A percentile compares a stretch with the other conserved stretches of the same genome.
phyloP scores from a whole-genome alignment of 148 eudicot species.

The Limonium bicolor region DNA sequence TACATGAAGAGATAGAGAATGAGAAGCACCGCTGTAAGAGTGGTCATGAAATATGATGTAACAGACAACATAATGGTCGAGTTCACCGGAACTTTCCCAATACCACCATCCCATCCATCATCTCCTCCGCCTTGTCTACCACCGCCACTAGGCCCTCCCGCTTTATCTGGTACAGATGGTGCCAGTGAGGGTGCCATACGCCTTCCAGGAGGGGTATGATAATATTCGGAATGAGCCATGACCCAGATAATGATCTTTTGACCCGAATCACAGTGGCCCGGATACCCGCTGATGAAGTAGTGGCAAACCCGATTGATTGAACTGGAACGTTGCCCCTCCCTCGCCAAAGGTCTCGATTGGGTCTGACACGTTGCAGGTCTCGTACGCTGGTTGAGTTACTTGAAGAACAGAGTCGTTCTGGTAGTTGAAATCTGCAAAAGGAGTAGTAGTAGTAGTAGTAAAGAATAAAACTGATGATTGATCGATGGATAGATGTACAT shows the following conservation, averaged over 20 bases:
- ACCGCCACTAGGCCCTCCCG: neutral
- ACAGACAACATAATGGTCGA: neutral
- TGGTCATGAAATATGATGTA: slow-evolving; percentile 3
- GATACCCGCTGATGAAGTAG: slow-evolving; percentile 10
- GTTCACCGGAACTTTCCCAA: neutral
- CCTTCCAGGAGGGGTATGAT: neutral
- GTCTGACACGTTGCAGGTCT: slow-evolving; percentile 14
- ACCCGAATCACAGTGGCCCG: slow-evolving; percentile 7
- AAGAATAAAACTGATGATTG: neutral
- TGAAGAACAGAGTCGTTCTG: slow-evolving; percentile 48
- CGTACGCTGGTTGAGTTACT: slow-evolving; percentile 33
- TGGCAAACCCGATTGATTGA: slow-evolving; percentile 5
- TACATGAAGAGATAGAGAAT: slow-evolving; percentile 2
- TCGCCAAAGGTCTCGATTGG: neutral
- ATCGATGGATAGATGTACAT: neutral
- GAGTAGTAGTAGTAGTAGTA: neutral
- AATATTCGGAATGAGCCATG: slow-evolving; percentile 5
- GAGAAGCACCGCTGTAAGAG: neutral
- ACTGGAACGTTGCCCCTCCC: slow-evolving; percentile 5
- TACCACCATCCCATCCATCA: neutral
- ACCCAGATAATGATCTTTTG: slow-evolving; percentile 8
- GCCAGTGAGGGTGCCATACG: slow-evolving; percentile 15
- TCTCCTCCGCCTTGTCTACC: neutral
- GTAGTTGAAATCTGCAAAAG: slow-evolving; percentile 52
- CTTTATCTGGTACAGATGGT: too few relatives aligned